phyloP scores from a whole-genome alignment of 192 early-diverging fungal genomes.

The Gorgonomyces haynaldii region DNA sequence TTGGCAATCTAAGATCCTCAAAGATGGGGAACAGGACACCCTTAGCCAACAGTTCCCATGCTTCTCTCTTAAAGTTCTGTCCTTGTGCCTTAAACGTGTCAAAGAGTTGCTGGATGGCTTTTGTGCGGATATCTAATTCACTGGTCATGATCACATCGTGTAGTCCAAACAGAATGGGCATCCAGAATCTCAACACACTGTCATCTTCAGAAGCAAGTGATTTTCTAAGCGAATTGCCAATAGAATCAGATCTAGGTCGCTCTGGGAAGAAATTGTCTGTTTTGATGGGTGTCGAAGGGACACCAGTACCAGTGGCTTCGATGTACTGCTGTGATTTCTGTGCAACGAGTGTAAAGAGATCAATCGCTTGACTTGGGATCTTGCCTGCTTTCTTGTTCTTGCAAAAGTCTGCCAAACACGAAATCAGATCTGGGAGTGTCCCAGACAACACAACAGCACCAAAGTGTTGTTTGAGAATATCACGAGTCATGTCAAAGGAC shows the following conservation, averaged over 20 bases:
- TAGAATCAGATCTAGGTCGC: background rate
- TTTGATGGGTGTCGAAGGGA: too few species aligned
- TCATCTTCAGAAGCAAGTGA: slow-evolving; percentile 29
- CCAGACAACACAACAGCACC: slow-evolving; percentile 51
- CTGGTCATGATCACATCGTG: slow-evolving; percentile 84
- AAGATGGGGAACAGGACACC: slow-evolving; percentile 86
- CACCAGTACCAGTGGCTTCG: too few species aligned
- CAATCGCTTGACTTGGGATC: too few species aligned
- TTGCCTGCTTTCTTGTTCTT: slow-evolving; percentile 61
- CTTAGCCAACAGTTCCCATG: slow-evolving; percentile 73
- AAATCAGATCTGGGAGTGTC: slow-evolving; percentile 37
- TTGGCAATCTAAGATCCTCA: slow-evolving; percentile 58
- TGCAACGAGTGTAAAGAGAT: too few species aligned
- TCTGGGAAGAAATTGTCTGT: too few species aligned
- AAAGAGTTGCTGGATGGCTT: slow-evolving; percentile 73
- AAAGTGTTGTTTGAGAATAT: slow-evolving; percentile 49
- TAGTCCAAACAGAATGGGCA: slow-evolving; percentile 77
- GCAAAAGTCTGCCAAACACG: slow-evolving; percentile 43
- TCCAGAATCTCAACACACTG: slow-evolving; percentile 52
- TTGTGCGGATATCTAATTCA: slow-evolving; percentile 82
- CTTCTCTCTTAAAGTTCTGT: slow-evolving; percentile 51
- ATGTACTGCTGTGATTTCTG: too few species aligned
- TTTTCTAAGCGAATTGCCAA: slow-evolving; percentile 1
- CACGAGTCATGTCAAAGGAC: slow-evolving; percentile 66
- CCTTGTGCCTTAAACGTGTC: slow-evolving; percentile 71